Evolutionary conservation across 257 asterid species (phyloP), one percentile per base, ranked within the genome.

Genomic region (Salvia rosmarinus): DNA sequence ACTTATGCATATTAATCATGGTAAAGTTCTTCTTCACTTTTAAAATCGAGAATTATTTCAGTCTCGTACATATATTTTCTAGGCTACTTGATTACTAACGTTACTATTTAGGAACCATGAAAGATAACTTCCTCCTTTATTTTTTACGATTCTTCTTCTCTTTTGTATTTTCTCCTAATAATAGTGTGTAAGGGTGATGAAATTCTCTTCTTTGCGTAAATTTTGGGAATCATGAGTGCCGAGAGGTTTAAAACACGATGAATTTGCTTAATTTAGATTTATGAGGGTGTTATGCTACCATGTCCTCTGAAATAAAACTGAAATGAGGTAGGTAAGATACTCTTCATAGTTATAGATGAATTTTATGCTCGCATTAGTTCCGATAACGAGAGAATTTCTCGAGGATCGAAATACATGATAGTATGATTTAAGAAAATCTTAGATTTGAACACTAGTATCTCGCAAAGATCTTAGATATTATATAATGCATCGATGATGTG

Each of bases 191-290:
- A 7, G 34, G 9, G 34, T 46, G n/a, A 55, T 20, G 14, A 37
- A 66, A 30, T 32, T 51, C 17, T 71, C 13, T 46, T 1, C 40
- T 56, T 52, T 60, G 71, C 71, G 64, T n/a, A 35, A 37, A 51
- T 63, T 16, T 52, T 7, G 14, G 3, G 56, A 50, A 37, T 64
- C 28, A n/a, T 21, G 50, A 43, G 28, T 3, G 16, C n/a, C 62
- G 5, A 35, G 59, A 11, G n/a, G 32, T 61, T 37, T 52, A 20
- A 56, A 57, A 64, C 49, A 60, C 39, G 73, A 59, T 8, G 65
- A n/a, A 25, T 10, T 42, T 35, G 67, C 55, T 69, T 46, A 46
- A 23, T n/a, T 63, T 19, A 14, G 17, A 11, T n/a, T n/a, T n/a
- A n/a, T n/a, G n/a, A n/a, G 28, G 51, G 59, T 46, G 8, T 16